Conservation (phyloP, 108 stramenopile genomes). For the Cyclotella kingstonii region DNA sequence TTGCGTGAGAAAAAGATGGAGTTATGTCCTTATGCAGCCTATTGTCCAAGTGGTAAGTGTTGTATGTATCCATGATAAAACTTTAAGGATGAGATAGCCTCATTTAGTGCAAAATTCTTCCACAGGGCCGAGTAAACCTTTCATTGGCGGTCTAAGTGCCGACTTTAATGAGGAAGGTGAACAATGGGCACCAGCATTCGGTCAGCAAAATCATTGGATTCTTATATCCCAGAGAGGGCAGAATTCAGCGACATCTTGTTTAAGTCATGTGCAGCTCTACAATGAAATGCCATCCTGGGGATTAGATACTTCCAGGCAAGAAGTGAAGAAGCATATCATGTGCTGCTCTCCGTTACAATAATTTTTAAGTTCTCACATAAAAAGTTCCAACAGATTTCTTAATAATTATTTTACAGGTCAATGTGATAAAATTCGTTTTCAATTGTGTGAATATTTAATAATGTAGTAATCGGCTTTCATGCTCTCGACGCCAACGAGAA, state of each 20-base stretch:
- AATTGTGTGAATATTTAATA: too few species aligned
- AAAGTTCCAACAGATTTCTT: not conserved
- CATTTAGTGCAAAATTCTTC: too few species aligned
- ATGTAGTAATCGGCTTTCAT: too few species aligned
- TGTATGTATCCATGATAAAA: too few species aligned
- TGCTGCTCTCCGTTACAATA: constrained; percentile 35
- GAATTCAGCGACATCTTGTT: constrained; percentile 17
- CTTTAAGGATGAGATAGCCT: too few species aligned
- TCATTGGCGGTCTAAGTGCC: constrained; percentile 7
- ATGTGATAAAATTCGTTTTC: too few species aligned
- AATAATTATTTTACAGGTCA: too few species aligned
- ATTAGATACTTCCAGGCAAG: constrained; percentile 25
- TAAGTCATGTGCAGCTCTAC: constrained; percentile 23
- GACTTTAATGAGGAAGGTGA: constrained; percentile 23
- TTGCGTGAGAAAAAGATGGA: constrained; percentile 20
- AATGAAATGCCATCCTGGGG: constrained; percentile 40
- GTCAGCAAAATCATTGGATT: constrained; percentile 32
- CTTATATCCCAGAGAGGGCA: constrained; percentile 13
- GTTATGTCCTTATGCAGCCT: constrained; percentile 38
- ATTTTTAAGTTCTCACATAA: not conserved
- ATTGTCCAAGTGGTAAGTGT: too few species aligned
- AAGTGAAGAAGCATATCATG: constrained; percentile 43
- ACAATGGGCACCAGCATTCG: constrained; percentile 37
- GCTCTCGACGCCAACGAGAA: too few species aligned
- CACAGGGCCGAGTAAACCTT: constrained; percentile 17